Evolutionary conservation across 108 stramenopile genomes (phyloP).

Genomic region (Cyclotella atomus): DNA sequence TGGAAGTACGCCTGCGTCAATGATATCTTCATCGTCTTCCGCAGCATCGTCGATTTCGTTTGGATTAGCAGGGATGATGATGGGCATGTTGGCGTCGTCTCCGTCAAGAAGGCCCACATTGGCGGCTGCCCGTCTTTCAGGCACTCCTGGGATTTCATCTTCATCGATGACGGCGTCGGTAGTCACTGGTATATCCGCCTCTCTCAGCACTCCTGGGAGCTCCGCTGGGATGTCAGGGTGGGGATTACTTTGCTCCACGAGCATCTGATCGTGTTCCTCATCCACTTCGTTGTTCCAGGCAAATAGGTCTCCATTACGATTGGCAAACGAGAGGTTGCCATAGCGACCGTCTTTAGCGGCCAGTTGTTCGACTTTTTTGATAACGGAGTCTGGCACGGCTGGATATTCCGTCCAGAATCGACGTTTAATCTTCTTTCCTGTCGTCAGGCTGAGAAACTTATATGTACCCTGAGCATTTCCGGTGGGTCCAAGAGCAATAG

Average conservation of each 20-base stretch:
- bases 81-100: background rate
- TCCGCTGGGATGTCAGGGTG: background rate
- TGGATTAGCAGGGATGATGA: background rate
- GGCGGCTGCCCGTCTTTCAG: background rate
- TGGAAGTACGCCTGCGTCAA: background rate
- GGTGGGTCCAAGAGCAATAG: slow-evolving; percentile 36
- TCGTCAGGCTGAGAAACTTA: slow-evolving; percentile 31
- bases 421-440: slow-evolving; percentile 24
- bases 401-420: slow-evolving; percentile 24
- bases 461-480: slow-evolving; percentile 51
- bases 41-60: background rate
- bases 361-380: slow-evolving; percentile 20
- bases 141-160: background rate
- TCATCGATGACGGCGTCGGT: background rate
- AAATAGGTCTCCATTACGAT: background rate
- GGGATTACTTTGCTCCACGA: background rate
- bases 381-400: slow-evolving; percentile 34
- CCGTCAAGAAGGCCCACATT: background rate
- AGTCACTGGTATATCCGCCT: background rate
- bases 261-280: slow-evolving; percentile 2
- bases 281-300: background rate
- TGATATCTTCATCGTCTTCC: slow-evolving; percentile 1
- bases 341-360: slow-evolving; percentile 9
- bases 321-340: background rate
- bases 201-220: slow-evolving; percentile 5